Percentiles rank a stretch among this genome's conserved stretches.
phyloP scores from a whole-genome alignment of 805 yeast species.

The Diddensiella caesifluorescens region DNA sequence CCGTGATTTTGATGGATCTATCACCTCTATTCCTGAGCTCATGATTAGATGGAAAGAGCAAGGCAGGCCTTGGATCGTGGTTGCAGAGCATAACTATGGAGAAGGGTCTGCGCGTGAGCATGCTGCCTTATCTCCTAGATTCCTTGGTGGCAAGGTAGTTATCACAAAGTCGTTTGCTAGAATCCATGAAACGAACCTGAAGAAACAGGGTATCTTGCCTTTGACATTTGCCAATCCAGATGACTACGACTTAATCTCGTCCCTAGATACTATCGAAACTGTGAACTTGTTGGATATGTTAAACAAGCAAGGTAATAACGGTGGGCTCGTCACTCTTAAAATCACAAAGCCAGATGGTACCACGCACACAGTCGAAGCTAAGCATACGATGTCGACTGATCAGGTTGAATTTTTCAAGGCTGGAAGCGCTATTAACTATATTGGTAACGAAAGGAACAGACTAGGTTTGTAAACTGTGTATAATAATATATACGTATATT shows the following conservation, averaged over 20 bases:
- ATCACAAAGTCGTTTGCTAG: slow-evolving; percentile 95
- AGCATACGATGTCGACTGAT: slow-evolving; percentile 95
- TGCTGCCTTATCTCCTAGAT: slow-evolving; percentile 94
- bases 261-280: slow-evolving; percentile 77
- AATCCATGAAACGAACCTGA: slow-evolving; percentile 95
- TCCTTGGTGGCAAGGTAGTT: slow-evolving; percentile 84
- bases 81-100: slow-evolving; percentile 97
- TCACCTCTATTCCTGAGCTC: slow-evolving; percentile 83
- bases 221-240: slow-evolving; percentile 83
- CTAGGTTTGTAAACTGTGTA: too few species aligned
- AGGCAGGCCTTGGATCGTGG: slow-evolving; percentile 81
- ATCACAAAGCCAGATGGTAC: slow-evolving; percentile 73
- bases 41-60: slow-evolving; percentile 95
- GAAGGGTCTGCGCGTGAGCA: slow-evolving; percentile 99
- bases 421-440: slow-evolving; percentile 93
- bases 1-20: slow-evolving; percentile 75
- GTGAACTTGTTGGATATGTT: slow-evolving; percentile 70
- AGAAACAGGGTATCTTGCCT: slow-evolving; percentile 97
- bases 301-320: slow-evolving; percentile 78
- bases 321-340: slow-evolving; percentile 67
- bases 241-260: slow-evolving; percentile 75
- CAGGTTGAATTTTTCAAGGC: slow-evolving; percentile 95
- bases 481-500: too few species aligned
- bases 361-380: slow-evolving; percentile 62
- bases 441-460: slow-evolving; percentile 43